Base-by-base conservation (phyloP, 306 rosid species). In the Canavalia ensiformis region DNA sequence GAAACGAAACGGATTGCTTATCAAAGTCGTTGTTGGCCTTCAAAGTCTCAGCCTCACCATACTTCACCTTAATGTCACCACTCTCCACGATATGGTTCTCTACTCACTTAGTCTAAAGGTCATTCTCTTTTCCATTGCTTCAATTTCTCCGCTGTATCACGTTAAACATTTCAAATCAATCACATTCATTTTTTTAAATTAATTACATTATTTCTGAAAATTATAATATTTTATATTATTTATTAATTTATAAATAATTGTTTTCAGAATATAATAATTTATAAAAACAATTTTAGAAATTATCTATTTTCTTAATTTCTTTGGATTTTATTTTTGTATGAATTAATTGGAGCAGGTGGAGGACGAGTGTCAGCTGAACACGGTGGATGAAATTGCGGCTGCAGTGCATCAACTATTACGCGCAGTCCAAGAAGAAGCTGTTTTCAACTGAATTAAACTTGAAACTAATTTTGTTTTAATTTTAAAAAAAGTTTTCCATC, bases 301-400 rank as follows among this genome's bases (percentile, higher is more conserved):
- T 31, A 45, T 59, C 18, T 33, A 1, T 2, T 13, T 59, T 13
- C 8, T 74, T 30, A 2, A 41, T 0, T 28, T 58, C 35, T 47
- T 1, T 34, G 45, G 13, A 2, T 66, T 46, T 2, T 4, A 35
- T 13, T 33, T 9, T 55, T 33, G 33, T 42, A 51, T 74, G 60
- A 25, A 71, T 68, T 68, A 33, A 69, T 79, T 72, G 84, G 83
- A 72, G 75, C 88, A 94, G 98, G 88, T 90, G 54, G 98, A 94
- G 67, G 97, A 92, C 59, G 98, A 90, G 46, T 84, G 97, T 68
- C 80, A 85, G 84, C 67, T 92, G 79, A 92, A 85, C 58, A 85
- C 97, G 6, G 97, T 92, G 86, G 98, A 94, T 88, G 97, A 92
- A 82, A 92, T 94, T 44, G 98, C 98, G 74, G 89, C 88, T 45